Evolutionary conservation across 306 rosid species (phyloP).

Genomic region (Luffa acutangula): DNA sequence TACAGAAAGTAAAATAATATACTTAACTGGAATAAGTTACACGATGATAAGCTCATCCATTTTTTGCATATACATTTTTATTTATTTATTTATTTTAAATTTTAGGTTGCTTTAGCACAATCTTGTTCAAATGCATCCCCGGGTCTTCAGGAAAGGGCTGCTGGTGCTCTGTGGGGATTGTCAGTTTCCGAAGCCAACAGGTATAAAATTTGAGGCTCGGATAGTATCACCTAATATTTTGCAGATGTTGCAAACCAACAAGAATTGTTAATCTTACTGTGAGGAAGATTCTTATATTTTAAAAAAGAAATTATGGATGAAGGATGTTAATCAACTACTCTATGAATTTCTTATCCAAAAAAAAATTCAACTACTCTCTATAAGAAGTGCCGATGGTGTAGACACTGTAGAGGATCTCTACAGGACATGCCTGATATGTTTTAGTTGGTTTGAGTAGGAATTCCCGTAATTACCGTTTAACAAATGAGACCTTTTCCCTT

Average conservation of each 20-base stretch:
- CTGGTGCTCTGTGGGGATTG: constrained; percentile 99
- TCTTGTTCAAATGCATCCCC: constrained; percentile 95
- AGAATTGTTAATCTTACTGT: not conserved
- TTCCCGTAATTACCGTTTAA: not conserved
- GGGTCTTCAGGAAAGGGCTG: constrained; percentile 99
- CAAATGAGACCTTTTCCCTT: not conserved
- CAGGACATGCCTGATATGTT: not conserved
- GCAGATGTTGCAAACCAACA: not conserved
- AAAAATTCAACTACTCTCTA: not conserved
- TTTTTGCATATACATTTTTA: not conserved
- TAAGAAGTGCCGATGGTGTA: not conserved
- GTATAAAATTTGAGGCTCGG: constrained; percentile 22
- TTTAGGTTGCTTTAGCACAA: constrained; percentile 94
- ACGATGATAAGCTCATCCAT: not conserved
- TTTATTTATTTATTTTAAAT: not conserved
- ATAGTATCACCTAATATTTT: not conserved
- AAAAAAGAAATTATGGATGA: not conserved
- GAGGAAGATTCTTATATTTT: not conserved
- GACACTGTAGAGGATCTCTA: not conserved
- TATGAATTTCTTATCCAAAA: not conserved
- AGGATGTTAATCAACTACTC: not conserved
- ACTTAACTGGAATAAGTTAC: not conserved
- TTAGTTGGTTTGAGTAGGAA: not conserved
- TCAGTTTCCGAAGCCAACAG: constrained; percentile 98
- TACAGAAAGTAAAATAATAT: not conserved